phyloP scores from a whole-genome alignment of 441 rosid genomes.

The Adansonia madagascariensis region DNA sequence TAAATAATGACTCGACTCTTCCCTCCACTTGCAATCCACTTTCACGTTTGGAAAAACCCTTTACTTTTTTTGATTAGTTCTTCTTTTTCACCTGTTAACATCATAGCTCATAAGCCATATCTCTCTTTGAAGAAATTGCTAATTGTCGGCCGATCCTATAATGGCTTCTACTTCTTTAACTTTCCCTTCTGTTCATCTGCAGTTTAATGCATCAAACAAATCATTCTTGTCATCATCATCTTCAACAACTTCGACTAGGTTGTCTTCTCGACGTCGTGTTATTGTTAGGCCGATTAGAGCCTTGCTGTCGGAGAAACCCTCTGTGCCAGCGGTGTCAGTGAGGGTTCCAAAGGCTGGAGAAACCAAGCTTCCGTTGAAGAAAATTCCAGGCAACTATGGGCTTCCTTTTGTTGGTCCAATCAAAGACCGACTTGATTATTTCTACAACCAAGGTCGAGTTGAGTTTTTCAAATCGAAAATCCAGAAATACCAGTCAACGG shows the following conservation, averaged over 20 bases:
- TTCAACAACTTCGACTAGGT: background rate
- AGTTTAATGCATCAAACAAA: conserved; percentile 1
- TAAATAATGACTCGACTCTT: background rate
- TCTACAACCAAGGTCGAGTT: conserved; percentile 67
- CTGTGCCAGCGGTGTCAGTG: conserved; percentile 18
- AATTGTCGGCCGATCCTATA: background rate
- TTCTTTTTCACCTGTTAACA: background rate
- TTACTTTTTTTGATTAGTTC: background rate
- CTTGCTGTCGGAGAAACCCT: conserved; percentile 51
- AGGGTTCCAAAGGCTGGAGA: conserved; percentile 23
- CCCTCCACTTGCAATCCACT: background rate
- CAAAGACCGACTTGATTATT: conserved; percentile 70
- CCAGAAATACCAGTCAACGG: conserved; percentile 68
- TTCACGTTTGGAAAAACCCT: background rate
- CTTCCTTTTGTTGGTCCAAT: conserved; percentile 67
- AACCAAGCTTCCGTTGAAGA: conserved; percentile 55
- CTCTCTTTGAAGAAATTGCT: background rate
- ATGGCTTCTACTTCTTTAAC: conserved; percentile 49
- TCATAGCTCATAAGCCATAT: background rate
- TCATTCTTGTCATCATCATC: background rate
- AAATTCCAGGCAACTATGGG: conserved; percentile 75
- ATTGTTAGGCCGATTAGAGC: conserved; percentile 38
- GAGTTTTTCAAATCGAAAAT: conserved; percentile 68
- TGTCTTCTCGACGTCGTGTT: conserved; percentile 18
- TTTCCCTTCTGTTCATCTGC: conserved; percentile 36